Evolutionary conservation across 2,329 filamentous ascomycete genomes (phyloP).

Genomic region (Lecanicillium sp.): DNA sequence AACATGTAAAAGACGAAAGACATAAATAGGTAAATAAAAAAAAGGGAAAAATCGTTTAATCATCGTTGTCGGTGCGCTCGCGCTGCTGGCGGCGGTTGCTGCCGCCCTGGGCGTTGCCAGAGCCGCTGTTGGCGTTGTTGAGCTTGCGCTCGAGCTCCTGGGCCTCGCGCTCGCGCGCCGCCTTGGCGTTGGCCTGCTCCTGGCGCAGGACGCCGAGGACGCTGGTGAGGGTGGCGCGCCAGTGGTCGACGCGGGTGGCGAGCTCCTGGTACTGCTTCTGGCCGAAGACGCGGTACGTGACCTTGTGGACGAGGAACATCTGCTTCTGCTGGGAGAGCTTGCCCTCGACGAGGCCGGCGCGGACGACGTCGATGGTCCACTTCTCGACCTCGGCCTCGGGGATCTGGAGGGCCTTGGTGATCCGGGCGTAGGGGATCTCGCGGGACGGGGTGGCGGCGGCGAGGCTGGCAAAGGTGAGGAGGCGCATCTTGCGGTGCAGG

Average conservation of each 20-base stretch:
- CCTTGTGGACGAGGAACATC: slow-evolving; percentile 92
- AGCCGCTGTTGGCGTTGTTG: slow-evolving; percentile 34
- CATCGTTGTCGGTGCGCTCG: slow-evolving; percentile 51
- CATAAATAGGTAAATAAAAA: background rate
- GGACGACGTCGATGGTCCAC: slow-evolving; percentile 98
- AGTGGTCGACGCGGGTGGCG: slow-evolving; percentile 82
- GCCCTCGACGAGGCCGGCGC: slow-evolving; percentile 90
- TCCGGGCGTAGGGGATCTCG: slow-evolving; percentile 81
- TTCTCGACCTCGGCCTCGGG: slow-evolving; percentile 82
- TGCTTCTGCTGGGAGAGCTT: slow-evolving; percentile 90
- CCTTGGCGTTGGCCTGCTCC: slow-evolving; percentile 74
- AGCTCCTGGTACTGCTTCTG: slow-evolving; percentile 98
- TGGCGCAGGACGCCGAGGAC: slow-evolving; percentile 72
- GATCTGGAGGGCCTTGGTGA: slow-evolving; percentile 79
- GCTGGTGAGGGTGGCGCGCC: slow-evolving; percentile 73
- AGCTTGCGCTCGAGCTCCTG: slow-evolving; percentile 66
- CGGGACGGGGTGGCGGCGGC: slow-evolving; percentile 77
- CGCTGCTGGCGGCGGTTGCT: slow-evolving; percentile 33
- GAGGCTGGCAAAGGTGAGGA: slow-evolving; percentile 86
- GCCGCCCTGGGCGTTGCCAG: slow-evolving; percentile 21
- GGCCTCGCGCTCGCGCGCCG: slow-evolving; percentile 70
- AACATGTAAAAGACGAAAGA: background rate
- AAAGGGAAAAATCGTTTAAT: slow-evolving; percentile 33
- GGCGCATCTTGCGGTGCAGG: slow-evolving; percentile 90
- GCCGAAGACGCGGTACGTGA: slow-evolving; percentile 93